phyloP scores from a whole-genome alignment of 257 asterid species.

The Lantana camara region DNA sequence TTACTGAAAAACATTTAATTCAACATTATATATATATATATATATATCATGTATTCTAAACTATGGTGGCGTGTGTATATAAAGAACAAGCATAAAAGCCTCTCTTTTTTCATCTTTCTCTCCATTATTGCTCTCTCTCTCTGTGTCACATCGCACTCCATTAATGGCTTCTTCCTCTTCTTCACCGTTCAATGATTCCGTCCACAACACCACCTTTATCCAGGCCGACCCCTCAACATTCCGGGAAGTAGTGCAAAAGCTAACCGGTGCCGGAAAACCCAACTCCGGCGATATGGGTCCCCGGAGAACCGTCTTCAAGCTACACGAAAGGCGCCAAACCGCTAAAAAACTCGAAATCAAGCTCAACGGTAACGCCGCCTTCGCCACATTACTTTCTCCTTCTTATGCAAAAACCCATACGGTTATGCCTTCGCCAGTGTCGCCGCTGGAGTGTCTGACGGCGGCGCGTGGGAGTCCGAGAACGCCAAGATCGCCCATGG shows the following conservation, averaged over 20 bases:
- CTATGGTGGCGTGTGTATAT: no score
- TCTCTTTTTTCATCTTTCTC: neutral
- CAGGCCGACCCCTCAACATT: conserved; percentile 62
- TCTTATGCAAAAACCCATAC: conserved; percentile 3
- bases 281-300: conserved; percentile 40
- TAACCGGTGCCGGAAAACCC: conserved; percentile 48
- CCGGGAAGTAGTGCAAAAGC: conserved; percentile 57
- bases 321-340: conserved; percentile 54
- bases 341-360: conserved; percentile 51
- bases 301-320: conserved; percentile 44
- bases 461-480: conserved; percentile 39
- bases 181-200: neutral
- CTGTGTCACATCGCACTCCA: neutral
- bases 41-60: no score
- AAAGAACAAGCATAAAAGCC: no score
- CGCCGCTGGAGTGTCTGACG: conserved; percentile 43
- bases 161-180: conserved; percentile 19
- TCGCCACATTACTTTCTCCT: conserved; percentile 14
- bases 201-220: conserved; percentile 51
- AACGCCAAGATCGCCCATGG: conserved; percentile 39
- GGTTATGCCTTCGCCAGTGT: conserved; percentile 60
- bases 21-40: no score
- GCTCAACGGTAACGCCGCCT: conserved; percentile 25
- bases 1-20: no score
- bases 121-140: neutral